Conservation (phyloP, 257 asterid species). For the Thymus mandschuricus region DNA sequence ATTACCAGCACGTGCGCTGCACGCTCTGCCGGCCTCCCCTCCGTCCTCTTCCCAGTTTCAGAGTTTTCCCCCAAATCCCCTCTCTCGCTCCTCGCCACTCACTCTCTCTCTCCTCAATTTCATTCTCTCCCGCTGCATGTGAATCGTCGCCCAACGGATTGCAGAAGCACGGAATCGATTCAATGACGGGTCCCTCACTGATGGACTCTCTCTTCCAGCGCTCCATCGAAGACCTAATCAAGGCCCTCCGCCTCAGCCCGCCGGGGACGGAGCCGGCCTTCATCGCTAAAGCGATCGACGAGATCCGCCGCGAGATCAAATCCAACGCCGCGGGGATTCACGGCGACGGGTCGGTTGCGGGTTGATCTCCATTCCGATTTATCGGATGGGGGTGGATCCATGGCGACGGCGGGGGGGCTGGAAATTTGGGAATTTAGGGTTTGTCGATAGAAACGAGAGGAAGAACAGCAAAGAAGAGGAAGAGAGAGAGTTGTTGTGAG, state of each 20-base stretch:
- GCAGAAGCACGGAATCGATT: not conserved
- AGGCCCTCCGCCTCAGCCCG: conserved; percentile 62
- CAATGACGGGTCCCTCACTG: conserved; percentile 67
- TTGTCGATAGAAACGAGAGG: too few relatives aligned
- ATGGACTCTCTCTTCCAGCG: conserved; percentile 92
- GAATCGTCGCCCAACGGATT: not conserved
- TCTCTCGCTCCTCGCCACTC: not conserved
- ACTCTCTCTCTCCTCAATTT: not conserved
- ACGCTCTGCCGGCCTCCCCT: conserved; percentile 23
- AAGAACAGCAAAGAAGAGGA: too few relatives aligned
- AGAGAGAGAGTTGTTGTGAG: too few relatives aligned
- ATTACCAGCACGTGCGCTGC: conserved; percentile 37
- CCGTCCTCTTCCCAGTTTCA: not conserved
- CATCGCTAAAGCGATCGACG: conserved; percentile 64
- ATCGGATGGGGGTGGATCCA: too few relatives aligned
- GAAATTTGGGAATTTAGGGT: too few relatives aligned
- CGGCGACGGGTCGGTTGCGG: too few relatives aligned
- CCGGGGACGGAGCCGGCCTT: conserved; percentile 51
- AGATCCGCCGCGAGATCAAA: conserved; percentile 93
- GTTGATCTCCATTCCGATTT: too few relatives aligned
- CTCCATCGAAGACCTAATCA: conserved; percentile 75
- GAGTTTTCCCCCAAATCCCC: conserved; percentile 4
- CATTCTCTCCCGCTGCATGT: conserved; percentile 9
- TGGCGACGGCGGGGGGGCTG: too few relatives aligned
- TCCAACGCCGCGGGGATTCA: too few relatives aligned